phyloP scores from a whole-genome alignment of 257 asterid genomes.

The Gentiana straminea region DNA sequence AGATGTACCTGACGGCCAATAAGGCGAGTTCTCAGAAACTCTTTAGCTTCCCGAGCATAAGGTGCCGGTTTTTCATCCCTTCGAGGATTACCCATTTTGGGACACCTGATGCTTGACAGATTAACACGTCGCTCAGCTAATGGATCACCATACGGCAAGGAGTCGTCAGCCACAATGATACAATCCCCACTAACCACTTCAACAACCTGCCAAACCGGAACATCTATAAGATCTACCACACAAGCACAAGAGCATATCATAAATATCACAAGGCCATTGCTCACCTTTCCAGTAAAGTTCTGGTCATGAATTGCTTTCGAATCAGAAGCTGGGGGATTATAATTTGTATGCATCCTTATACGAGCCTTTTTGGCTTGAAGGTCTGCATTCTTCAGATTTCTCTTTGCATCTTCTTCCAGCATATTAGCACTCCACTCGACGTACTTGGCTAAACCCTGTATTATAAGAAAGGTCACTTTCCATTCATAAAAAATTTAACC shows the following conservation, averaged over 20 bases:
- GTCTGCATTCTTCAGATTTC: slow-evolving; percentile 69
- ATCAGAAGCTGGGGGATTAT: slow-evolving; percentile 72
- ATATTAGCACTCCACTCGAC: slow-evolving; percentile 89
- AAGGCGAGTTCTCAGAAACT: slow-evolving; percentile 78
- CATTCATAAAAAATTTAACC: not conserved
- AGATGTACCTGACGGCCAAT: slow-evolving; percentile 72
- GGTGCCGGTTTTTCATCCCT: slow-evolving; percentile 91
- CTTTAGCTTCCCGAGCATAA: slow-evolving; percentile 95
- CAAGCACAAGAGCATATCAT: not conserved
- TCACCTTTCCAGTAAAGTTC: slow-evolving; percentile 86
- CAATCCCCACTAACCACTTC: slow-evolving; percentile 95
- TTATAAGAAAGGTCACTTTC: slow-evolving; percentile 2
- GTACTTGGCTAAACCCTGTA: slow-evolving; percentile 77
- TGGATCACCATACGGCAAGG: slow-evolving; percentile 89
- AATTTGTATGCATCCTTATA: slow-evolving; percentile 75
- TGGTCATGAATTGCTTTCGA: slow-evolving; percentile 96
- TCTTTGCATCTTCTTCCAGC: slow-evolving; percentile 66
- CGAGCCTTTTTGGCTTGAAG: slow-evolving; percentile 83
- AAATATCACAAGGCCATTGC: slow-evolving; percentile 8
- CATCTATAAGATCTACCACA: slow-evolving; percentile 1
- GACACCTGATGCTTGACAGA: slow-evolving; percentile 91
- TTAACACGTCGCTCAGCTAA: slow-evolving; percentile 90
- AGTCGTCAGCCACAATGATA: slow-evolving; percentile 76
- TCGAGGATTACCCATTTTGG: slow-evolving; percentile 95
- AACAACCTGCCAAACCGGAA: slow-evolving; percentile 51